Evolutionary conservation across 805 yeast genomes (phyloP).

Genomic region (Grigorovia transvaalensis): DNA sequence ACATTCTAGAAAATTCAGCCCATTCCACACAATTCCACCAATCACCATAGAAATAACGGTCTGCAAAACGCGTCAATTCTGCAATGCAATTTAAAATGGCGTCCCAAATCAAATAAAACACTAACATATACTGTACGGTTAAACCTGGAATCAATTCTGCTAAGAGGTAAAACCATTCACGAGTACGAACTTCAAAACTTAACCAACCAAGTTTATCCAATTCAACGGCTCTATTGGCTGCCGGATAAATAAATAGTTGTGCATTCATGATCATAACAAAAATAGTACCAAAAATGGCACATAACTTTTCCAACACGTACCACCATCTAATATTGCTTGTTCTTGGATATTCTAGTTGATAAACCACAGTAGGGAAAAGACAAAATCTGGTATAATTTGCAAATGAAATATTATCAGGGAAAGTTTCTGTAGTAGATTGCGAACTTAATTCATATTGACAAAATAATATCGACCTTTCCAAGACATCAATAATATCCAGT

Average conservation of each 20-base stretch:
- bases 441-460: conserved; percentile 61
- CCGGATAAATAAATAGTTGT: conserved; percentile 64
- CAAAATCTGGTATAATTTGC: conserved; percentile 64
- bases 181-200: conserved; percentile 12
- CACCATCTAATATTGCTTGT: conserved; percentile 56
- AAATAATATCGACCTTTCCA: conserved; percentile 46
- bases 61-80: conserved; percentile 77
- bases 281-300: conserved; percentile 82
- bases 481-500: conserved; percentile 25
- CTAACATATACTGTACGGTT: conserved; percentile 60
- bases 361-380: conserved; percentile 83
- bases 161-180: conserved; percentile 32
- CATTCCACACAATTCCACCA: conserved; percentile 98
- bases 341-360: conserved; percentile 75
- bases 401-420: conserved; percentile 65
- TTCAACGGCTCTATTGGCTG: conserved; percentile 49
- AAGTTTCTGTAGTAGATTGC: conserved; percentile 37
- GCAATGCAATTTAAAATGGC: conserved; percentile 83
- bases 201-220: conserved; percentile 32
- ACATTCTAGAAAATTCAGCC: conserved; percentile 85
- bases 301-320: conserved; percentile 56
- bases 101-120: conserved; percentile 91
- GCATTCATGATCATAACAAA: conserved; percentile 72
- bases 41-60: conserved; percentile 85
- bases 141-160: conserved; percentile 74